These are phyloP conservation scores for Cercospora berteroae DNA, from an alignment of 2,329 filamentous ascomycete genomes.

Conservation along the genomic window DNA sequence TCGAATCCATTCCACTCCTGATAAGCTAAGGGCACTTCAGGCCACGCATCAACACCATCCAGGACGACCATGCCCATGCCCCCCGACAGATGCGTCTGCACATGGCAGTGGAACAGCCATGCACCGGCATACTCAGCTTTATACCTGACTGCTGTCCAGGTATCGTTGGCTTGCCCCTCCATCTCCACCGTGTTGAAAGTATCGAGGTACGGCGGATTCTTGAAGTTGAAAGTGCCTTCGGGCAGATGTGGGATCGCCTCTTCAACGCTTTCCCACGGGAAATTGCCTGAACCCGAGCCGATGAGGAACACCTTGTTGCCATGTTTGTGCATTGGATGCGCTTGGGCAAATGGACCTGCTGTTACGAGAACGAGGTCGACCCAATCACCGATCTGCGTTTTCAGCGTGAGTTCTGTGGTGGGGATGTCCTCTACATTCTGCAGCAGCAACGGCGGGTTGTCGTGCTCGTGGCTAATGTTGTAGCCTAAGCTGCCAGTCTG, in stretches of 20 bases:
- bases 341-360: constrained; percentile 23
- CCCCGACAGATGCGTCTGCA: constrained; percentile 48
- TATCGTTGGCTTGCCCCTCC: constrained; percentile 7
- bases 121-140: constrained; percentile 47
- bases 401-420: constrained; percentile 10
- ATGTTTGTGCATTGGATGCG: constrained; percentile 65
- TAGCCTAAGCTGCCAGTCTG: constrained; percentile 20
- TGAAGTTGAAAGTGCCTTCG: constrained; percentile 55
- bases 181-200: constrained; percentile 35
- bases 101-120: constrained; percentile 53
- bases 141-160: constrained; percentile 48
- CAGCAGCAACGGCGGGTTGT: constrained; percentile 18
- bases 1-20: constrained; percentile 25
- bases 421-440: not conserved
- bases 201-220: constrained; percentile 57
- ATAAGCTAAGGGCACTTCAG: constrained; percentile 29
- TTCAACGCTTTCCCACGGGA: constrained; percentile 54
- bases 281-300: constrained; percentile 49
- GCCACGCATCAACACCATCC: constrained; percentile 48
- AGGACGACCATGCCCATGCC: constrained; percentile 51
- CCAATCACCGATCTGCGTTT: constrained; percentile 35
- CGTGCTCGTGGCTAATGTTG: constrained; percentile 20
- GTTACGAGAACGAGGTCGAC: constrained; percentile 35
- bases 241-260: constrained; percentile 51
- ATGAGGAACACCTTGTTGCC: constrained; percentile 59